Conservation (phyloP, 805 yeast genomes). For the Kodamaea jinghongensis region DNA sequence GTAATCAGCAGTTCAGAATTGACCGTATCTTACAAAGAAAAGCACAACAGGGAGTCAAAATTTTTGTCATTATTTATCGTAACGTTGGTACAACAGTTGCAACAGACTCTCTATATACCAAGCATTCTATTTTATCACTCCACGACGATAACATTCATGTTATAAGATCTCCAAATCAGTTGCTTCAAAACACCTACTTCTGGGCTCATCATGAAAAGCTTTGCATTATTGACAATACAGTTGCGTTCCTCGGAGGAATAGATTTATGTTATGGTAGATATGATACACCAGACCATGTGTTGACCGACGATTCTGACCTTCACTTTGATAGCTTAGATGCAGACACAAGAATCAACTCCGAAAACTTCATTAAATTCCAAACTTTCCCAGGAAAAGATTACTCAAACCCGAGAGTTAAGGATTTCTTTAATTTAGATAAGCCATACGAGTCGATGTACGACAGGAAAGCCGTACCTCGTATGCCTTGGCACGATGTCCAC, state of each 20-base stretch:
- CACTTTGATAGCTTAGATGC: conserved; percentile 30
- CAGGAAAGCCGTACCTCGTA: conserved; percentile 74
- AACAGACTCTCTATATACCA: conserved; percentile 91
- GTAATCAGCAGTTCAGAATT: conserved; percentile 89
- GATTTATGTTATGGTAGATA: conserved; percentile 94
- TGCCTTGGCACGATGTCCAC: conserved; percentile 99
- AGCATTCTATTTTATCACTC: conserved; percentile 83
- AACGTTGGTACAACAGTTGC: conserved; percentile 92
- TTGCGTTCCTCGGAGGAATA: conserved; percentile 92
- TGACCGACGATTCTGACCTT: conserved; percentile 65
- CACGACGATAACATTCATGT: conserved; percentile 82
- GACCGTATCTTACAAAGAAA: conserved; percentile 85
- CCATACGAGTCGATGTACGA: conserved; percentile 94
- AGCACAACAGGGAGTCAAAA: conserved; percentile 93
- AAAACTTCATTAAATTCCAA: conserved; percentile 51
- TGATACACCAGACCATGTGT: conserved; percentile 94
- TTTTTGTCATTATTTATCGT: conserved; percentile 86
- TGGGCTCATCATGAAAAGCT: conserved; percentile 99
- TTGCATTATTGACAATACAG: conserved; percentile 79
- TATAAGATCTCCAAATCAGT: conserved; percentile 92
- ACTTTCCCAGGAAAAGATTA: conserved; percentile 96
- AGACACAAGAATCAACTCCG: conserved; percentile 32
- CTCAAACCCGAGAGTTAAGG: conserved; percentile 91
- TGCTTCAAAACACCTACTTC: conserved; percentile 86
- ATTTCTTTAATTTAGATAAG: conserved; percentile 72